Percentiles rank a stretch among this genome's conserved stretches.
These are phyloP conservation scores for Mycosphaerella sp. DNA, from an alignment of 2,329 filamentous ascomycete genomes.

Conservation along the genomic window DNA sequence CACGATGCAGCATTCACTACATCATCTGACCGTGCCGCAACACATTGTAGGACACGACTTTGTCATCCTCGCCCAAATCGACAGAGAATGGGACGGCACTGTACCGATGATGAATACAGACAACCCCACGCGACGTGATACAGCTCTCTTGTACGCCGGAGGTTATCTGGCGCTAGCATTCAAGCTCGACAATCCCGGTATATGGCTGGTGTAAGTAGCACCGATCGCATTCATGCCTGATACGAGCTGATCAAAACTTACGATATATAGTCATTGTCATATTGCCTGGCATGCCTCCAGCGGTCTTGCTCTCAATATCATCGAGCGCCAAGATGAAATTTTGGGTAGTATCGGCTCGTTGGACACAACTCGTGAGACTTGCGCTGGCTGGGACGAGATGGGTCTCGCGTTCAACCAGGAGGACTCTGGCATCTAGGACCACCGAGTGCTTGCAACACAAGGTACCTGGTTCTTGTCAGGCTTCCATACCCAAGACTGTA, in stretches of 20 bases:
- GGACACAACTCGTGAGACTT: slow-evolving; percentile 11
- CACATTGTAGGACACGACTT: slow-evolving; percentile 43
- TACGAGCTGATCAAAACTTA: not conserved
- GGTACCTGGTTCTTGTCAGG: too few relatives aligned
- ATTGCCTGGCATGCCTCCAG: slow-evolving; percentile 26
- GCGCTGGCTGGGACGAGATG: slow-evolving; percentile 16
- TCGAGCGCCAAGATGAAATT: slow-evolving; percentile 23
- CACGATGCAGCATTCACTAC: too few relatives aligned
- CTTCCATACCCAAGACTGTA: too few relatives aligned
- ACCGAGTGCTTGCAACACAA: too few relatives aligned
- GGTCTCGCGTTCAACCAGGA: slow-evolving; percentile 15
- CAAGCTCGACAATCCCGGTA: slow-evolving; percentile 47
- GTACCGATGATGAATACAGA: slow-evolving; percentile 30
- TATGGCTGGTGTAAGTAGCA: slow-evolving; percentile 41
- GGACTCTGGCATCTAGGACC: slow-evolving; percentile 19
- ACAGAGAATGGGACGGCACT: slow-evolving; percentile 21
- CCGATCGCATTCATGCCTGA: too few relatives aligned
- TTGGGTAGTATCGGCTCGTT: slow-evolving; percentile 13
- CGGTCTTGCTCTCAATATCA: slow-evolving; percentile 25
- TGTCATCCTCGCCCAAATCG: slow-evolving; percentile 25
- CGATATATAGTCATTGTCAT: slow-evolving; percentile 19
- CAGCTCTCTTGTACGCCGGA: slow-evolving; percentile 39
- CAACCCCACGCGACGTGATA: slow-evolving; percentile 46
- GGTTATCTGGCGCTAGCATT: slow-evolving; percentile 48
- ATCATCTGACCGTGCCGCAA: slow-evolving; percentile 26